Percentiles rank a stretch among this genome's conserved stretches.
phyloP scores from a whole-genome alignment of 169 alveolate species.

The Eimeria necatrix region DNA sequence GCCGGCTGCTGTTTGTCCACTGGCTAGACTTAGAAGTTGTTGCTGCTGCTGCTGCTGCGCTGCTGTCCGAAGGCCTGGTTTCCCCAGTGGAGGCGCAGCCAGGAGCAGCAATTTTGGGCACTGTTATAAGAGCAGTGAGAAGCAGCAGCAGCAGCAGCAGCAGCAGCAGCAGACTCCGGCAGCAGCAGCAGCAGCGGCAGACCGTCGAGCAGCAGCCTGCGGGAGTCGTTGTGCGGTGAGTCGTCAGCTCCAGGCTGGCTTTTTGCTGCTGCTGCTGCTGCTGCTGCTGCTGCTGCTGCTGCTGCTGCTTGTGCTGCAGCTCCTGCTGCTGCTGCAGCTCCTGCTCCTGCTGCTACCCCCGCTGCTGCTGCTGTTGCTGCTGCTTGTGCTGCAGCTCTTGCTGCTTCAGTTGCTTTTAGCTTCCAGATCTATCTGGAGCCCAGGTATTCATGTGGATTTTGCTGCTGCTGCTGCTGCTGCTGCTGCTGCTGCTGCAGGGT shows the following conservation, averaged over 20 bases:
- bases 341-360: neutral
- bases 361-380: constrained; percentile 35
- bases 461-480: constrained; percentile 46
- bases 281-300: no score
- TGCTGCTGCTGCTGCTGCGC: constrained; percentile 48
- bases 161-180: neutral
- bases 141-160: neutral
- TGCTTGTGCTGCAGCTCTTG: neutral
- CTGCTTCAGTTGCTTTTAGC: neutral
- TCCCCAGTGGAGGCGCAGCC: neutral
- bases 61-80: neutral
- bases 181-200: constrained; percentile 59
- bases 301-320: no score
- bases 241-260: no score
- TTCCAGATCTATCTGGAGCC: no score
- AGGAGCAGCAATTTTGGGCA: neutral
- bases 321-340: neutral
- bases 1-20: constrained; percentile 33
- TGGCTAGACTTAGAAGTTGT: neutral
- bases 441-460: neutral
- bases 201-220: neutral
- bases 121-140: neutral
- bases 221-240: constrained; percentile 15
- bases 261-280: no score
- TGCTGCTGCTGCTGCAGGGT: constrained; percentile 65